Evolutionary conservation across 257 asterid species (phyloP).

Genomic region (Rhazya stricta): DNA sequence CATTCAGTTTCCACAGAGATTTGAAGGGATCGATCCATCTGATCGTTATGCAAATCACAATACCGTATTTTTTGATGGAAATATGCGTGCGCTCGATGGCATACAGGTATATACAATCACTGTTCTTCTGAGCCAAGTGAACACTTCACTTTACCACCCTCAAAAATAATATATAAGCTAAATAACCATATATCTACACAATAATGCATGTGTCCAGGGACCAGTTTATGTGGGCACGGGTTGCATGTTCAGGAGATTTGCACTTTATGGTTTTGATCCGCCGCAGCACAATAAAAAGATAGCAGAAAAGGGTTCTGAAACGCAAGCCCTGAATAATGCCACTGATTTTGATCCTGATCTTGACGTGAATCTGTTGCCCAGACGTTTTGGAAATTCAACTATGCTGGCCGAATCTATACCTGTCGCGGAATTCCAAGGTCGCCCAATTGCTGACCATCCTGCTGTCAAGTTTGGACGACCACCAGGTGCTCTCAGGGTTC

Average conservation of each 20-base stretch:
- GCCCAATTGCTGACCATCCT: conserved; percentile 48
- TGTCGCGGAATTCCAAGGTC: conserved; percentile 41
- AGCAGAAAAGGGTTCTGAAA: conserved; percentile 22
- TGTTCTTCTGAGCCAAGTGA: background rate
- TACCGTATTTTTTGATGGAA: conserved; percentile 40
- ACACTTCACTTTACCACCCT: background rate
- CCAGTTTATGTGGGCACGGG: conserved; percentile 45
- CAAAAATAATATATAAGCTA: background rate
- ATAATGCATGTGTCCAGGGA: conserved; percentile 18
- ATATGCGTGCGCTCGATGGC: conserved; percentile 46
- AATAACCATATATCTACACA: background rate
- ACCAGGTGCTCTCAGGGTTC: conserved; percentile 33
- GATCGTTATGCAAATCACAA: conserved; percentile 45
- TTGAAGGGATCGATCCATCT: conserved; percentile 46
- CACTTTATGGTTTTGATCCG: conserved; percentile 41
- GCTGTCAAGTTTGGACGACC: conserved; percentile 48
- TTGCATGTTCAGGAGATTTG: conserved; percentile 36
- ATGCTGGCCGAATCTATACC: conserved; percentile 39
- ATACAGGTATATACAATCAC: conserved; percentile 21
- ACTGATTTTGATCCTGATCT: conserved; percentile 34
- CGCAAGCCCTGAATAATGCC: conserved; percentile 22
- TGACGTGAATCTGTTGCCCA: conserved; percentile 34
- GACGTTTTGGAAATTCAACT: conserved; percentile 41
- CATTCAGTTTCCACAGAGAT: conserved; percentile 42
- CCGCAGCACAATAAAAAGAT: conserved; percentile 14